Evolutionary conservation across 2,329 filamentous ascomycete species (phyloP).

Genomic region (Capronia epimyces): DNA sequence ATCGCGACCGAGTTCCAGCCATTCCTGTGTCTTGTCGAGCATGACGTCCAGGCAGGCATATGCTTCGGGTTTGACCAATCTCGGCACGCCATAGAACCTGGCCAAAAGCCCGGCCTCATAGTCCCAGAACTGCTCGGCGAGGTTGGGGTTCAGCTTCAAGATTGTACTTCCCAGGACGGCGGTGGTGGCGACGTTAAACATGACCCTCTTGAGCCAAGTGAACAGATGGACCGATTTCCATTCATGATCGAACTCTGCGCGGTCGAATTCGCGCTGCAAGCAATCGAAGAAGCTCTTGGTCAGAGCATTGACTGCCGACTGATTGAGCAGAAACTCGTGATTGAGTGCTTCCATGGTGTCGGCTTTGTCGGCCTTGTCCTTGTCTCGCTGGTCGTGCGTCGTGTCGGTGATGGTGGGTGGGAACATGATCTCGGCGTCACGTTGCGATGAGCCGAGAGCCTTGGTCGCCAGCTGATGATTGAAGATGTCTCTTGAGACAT

Average conservation of each 20-base stretch:
- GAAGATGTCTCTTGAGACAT: slow-evolving; percentile 12
- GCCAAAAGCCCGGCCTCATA: slow-evolving; percentile 27
- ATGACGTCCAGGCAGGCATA: slow-evolving; percentile 5
- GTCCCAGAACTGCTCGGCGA: slow-evolving; percentile 38
- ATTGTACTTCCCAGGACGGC: slow-evolving; percentile 42
- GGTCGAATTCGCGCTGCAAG: neutral
- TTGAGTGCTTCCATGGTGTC: slow-evolving; percentile 6
- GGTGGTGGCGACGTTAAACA: slow-evolving; percentile 12
- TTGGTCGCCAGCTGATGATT: slow-evolving; percentile 9
- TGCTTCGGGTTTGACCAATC: slow-evolving; percentile 10
- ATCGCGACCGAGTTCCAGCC: slow-evolving; percentile 1
- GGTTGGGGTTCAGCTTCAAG: slow-evolving; percentile 39
- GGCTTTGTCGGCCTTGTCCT: slow-evolving; percentile 1
- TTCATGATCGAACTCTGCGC: neutral
- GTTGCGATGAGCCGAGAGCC: slow-evolving; percentile 9
- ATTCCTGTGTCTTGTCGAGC: slow-evolving; percentile 3
- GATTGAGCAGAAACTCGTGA: slow-evolving; percentile 17
- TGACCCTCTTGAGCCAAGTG: slow-evolving; percentile 5
- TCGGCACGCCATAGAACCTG: slow-evolving; percentile 26
- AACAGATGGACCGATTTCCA: slow-evolving; percentile 11
- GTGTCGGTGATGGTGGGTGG: neutral
- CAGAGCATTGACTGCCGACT: slow-evolving; percentile 14
- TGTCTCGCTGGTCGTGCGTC: neutral
- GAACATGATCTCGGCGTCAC: slow-evolving; percentile 10
- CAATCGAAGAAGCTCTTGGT: slow-evolving; percentile 15